Evolutionary conservation across 805 yeast species (phyloP), one percentile per base, ranked within the genome.

Genomic region (Nakazawaea wickerhamii): DNA sequence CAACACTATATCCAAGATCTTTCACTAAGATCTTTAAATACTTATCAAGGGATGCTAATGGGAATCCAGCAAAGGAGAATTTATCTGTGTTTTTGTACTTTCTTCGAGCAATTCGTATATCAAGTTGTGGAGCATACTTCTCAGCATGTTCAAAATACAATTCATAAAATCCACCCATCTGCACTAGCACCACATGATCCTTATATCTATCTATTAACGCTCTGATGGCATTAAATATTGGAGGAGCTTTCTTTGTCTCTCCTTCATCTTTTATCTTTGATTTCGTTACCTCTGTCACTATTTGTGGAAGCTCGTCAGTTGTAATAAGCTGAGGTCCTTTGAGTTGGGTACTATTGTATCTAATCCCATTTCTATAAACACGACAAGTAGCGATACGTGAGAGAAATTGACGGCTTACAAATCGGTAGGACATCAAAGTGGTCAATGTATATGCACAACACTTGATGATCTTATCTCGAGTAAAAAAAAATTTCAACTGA

Each of bases 31-130:
- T 68, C 52, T 79, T 78, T 28, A 89, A 73, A 55, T 86, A 90
- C 45, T 88, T 75, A 42, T 81, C 84, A 15, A 89, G 60, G 44
- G 80, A 86, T 32, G 64, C 61, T 4, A 75, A 67, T 0, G 99
- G 99, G 53, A 93, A 93, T 0, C 99, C 99, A 0, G 97, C 87
- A 84, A 93, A 88, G 0, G 95, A 77, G 0, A 84, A 71, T 43
- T 52, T 52, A 22, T 67, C 67, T 44, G 65, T 63, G 17, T 58
- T 60, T 17, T 63, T 63, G 30, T 76, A 70, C 41, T 65, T 65
- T 52, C 75, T 72, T 28, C 65, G 66, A 0, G 95, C 84, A 2
- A 89, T 70, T 36, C 85, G 80, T 22, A 91, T 59, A 22, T 89
- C 89, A 41, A 93, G 61, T 41, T 75, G 60, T 2, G 84, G 81